Evolutionary conservation across 306 rosid genomes (phyloP), one percentile per base, ranked within the genome.

Genomic region (Trichosanthes cucumerina): DNA sequence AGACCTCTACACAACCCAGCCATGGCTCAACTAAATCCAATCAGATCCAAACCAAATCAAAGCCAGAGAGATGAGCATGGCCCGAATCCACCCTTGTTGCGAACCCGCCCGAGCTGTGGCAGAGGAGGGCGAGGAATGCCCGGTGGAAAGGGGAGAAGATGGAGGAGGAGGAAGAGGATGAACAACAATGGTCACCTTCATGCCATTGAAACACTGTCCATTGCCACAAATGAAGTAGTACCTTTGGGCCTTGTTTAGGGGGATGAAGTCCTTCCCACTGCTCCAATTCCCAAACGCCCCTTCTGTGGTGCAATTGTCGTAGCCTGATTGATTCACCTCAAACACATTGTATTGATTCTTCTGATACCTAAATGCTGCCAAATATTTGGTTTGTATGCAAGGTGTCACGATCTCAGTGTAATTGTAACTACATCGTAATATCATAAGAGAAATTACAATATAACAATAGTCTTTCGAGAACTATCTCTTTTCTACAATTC

Each of bases 301-400:
- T 15, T 95, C 98, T 2, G 86, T 84, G 0, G 96, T 95, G 85
- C 98, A 95, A 85, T 95, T 95, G 80, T 87, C 97, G 75, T 90
- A 95, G 13, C 97, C 97, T 5, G 96, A 88, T 86, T 89, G 82
- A 89, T 94, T 94, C 81, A 94, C 98, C 86, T 84, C 83, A 70
- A 94, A 94, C 87, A 94, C 98, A 80, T 92, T 94, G 93, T 94
- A 94, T 76, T 94, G 96, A 43, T 44, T 89, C 85, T 92, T 95
- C 74, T 60, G 86, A 80, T 95, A 92, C 96, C 97, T 89, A 73
- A 95, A 95, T 81, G 98, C 97, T 91, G 82, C 79, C 33, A 28
- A 71, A 8, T 44, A 39, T 39, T 38, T 38, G 50, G 16, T 66
- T 39, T 11, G 9, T 3, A 7, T 18, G 2, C 13, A 33, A 63